Percentiles rank a stretch among this genome's conserved stretches.
These are phyloP conservation scores for Talaromyces sp. DNA, from an alignment of 2,329 filamentous ascomycete species.

Conservation along the genomic window DNA sequence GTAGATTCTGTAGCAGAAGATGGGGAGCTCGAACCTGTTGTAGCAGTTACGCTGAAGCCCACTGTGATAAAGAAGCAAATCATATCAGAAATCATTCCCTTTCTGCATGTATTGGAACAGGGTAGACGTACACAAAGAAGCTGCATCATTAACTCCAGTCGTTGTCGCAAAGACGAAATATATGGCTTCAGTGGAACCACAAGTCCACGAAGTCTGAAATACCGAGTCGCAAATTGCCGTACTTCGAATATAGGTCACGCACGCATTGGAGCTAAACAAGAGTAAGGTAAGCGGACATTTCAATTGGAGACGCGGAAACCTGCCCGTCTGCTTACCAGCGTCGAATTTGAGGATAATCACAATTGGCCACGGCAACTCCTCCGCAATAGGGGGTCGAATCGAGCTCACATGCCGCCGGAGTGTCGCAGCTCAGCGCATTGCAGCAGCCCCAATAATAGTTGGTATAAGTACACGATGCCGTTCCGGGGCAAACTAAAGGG, in stretches of 20 bases:
- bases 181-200: not conserved
- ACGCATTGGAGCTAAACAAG: not conserved
- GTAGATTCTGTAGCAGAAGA: not conserved
- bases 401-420: slow-evolving; percentile 1
- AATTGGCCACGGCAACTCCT: not conserved
- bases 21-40: not conserved
- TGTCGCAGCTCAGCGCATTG: not conserved
- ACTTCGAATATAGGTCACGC: slow-evolving; percentile 8
- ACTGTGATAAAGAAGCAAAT: not conserved
- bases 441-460: slow-evolving; percentile 13
- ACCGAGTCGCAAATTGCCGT: not conserved
- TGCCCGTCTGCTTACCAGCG: not conserved
- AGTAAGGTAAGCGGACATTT: not conserved
- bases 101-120: not conserved
- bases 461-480: not conserved
- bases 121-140: not conserved
- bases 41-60: not conserved
- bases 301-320: not conserved
- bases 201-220: slow-evolving; percentile 1
- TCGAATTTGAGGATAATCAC: slow-evolving; percentile 5
- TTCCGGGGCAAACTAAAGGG: slow-evolving; percentile 10
- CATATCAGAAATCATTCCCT: not conserved
- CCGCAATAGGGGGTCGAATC: slow-evolving; percentile 8
- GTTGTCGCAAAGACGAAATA: slow-evolving; percentile 1
- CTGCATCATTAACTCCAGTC: not conserved